Base-by-base conservation (phyloP, 371 early-diverging fungal genomes). In the Mortierella sp. region DNA sequence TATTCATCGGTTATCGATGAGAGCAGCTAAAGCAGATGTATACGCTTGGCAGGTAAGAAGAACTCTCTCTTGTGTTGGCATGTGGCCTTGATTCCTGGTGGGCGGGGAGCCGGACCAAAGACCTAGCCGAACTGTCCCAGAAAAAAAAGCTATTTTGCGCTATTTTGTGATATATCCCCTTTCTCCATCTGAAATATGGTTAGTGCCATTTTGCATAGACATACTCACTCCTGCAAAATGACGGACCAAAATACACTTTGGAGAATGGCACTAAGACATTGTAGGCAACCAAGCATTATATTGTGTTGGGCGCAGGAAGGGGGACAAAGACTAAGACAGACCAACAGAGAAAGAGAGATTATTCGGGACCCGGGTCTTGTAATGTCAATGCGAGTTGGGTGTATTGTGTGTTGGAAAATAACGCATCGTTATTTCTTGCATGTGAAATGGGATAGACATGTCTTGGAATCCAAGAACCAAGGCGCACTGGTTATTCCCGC, bases 401-500 rank as follows among this genome's bases (percentile, higher is more conserved):
- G 24, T 7, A 37, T 21, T 32, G 32, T 34, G n/a, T 44, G 19
- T 44, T 14, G 23, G 26, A 14, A 49, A 23, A 12, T 49, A 14
- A 27, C 30, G 27, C 15, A 24, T 49, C 21, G 3, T 24, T 51
- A 6, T 14, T 2, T 37, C 27, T 6, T 7, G 27, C 50, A 24
- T 44, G 6, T 30, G 15, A 21, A 9, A 8, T 50, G 4, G 15
- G 31, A 28, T 62, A 73, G 73, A 59, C 76, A 65, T 58, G 65
- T 72, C 67, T 48, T 70, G 17, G 64, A 78, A 42, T 72, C 71
- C n/a, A 72, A 82, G 50, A 65, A 70, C 30, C 69, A 73, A 41
- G 55, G 61, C 12, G 81, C 85, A 46, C 47, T 73, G 47, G 82
- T 81, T 28, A 84, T 79, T 15, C 64, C 89, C 7, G 82, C 92